These are phyloP conservation scores for Toxicodendron radicans DNA, from an alignment of 345 rosid species.

Conservation along the genomic window DNA sequence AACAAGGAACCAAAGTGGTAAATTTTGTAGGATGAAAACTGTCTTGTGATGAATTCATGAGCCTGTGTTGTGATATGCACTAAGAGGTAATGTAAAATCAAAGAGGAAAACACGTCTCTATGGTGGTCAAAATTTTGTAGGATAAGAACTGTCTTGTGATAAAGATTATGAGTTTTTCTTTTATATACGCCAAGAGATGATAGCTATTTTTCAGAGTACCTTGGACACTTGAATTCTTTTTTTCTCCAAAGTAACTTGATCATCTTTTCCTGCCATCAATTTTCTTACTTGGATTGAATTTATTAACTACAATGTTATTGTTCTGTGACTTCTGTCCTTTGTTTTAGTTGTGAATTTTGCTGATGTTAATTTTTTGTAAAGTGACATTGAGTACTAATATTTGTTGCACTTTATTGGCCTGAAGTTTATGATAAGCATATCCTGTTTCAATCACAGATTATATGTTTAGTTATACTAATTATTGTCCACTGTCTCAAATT, in stretches of 20 bases:
- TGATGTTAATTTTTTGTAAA: too few relatives aligned
- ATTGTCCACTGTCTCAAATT: too few relatives aligned
- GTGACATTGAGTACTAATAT: background rate
- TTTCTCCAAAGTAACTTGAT: background rate
- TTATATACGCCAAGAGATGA: background rate
- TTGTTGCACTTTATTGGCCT: too few relatives aligned
- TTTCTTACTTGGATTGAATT: background rate
- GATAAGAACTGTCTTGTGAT: slow-evolving; percentile 26
- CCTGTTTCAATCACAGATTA: too few relatives aligned
- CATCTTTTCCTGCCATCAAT: background rate
- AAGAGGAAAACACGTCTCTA: slow-evolving; percentile 58
- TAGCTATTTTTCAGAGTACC: background rate
- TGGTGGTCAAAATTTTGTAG: slow-evolving; percentile 71
- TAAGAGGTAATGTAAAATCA: slow-evolving; percentile 25
- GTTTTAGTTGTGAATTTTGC: too few relatives aligned
- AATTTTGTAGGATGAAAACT: slow-evolving; percentile 53
- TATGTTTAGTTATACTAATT: too few relatives aligned
- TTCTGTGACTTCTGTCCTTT: too few relatives aligned
- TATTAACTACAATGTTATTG: background rate
- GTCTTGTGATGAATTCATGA: background rate
- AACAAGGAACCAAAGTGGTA: slow-evolving; percentile 68
- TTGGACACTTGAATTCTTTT: background rate
- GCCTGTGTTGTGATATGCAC: background rate
- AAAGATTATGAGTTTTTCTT: background rate
- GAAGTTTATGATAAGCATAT: too few relatives aligned